Percentiles rank a stretch among this genome's conserved stretches.
These are phyloP conservation scores for Astraeus odoratus DNA, from an alignment of 768 basidiomycete genomes.

Conservation along the genomic window DNA sequence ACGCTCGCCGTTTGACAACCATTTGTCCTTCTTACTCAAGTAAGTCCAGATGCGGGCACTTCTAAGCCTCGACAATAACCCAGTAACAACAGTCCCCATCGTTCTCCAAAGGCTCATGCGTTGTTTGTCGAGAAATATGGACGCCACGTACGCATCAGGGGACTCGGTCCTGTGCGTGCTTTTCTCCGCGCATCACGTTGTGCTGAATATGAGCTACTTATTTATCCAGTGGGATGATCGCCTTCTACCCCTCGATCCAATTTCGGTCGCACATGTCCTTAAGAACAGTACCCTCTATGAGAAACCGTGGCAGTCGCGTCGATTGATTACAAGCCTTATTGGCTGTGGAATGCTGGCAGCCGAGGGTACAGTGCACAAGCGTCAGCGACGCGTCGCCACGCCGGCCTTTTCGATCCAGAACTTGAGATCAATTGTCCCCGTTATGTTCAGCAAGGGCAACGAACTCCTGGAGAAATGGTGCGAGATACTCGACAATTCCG, in stretches of 20 bases:
- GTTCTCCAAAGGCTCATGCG: constrained; percentile 50
- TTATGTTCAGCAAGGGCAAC: constrained; percentile 63
- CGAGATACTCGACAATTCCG: constrained; percentile 33
- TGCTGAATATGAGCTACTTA: neutral
- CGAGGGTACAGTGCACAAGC: constrained; percentile 71
- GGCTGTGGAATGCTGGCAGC: constrained; percentile 80
- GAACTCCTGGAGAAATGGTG: constrained; percentile 59
- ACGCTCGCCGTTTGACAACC: constrained; percentile 41
- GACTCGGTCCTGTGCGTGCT: constrained; percentile 58
- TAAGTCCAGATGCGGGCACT: constrained; percentile 24
- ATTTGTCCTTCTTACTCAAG: constrained; percentile 54
- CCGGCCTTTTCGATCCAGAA: constrained; percentile 81
- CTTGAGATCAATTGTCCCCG: constrained; percentile 60
- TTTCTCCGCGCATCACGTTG: neutral
- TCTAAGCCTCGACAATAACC: neutral
- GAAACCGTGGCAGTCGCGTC: constrained; percentile 78
- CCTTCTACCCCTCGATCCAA: constrained; percentile 74
- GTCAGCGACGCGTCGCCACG: constrained; percentile 70
- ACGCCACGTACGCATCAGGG: constrained; percentile 61
- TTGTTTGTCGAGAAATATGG: constrained; percentile 54
- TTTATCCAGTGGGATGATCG: constrained; percentile 63
- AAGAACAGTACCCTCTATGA: constrained; percentile 68
- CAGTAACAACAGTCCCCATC: constrained; percentile 36
- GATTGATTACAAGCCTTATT: constrained; percentile 67
- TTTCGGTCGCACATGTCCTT: constrained; percentile 66